These are phyloP conservation scores for Boletellus sp. DNA, from an alignment of 768 basidiomycete genomes.

Conservation along the genomic window DNA sequence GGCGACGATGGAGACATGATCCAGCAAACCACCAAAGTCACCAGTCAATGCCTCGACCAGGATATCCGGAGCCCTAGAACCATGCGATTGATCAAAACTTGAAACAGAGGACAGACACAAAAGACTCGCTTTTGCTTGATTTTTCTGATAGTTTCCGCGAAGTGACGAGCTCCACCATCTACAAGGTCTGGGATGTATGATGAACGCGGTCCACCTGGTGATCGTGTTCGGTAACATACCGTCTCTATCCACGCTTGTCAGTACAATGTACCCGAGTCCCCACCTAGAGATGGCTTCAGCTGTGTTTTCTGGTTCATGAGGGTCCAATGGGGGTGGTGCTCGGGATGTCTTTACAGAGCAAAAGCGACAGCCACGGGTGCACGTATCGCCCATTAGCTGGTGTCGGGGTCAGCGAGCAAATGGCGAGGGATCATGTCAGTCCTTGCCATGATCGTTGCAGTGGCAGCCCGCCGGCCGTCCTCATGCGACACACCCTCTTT, in stretches of 20 bases:
- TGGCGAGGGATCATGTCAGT: not conserved
- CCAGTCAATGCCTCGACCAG: constrained; percentile 95
- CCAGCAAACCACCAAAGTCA: constrained; percentile 81
- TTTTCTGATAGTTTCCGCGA: constrained; percentile 91
- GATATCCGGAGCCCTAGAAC: constrained; percentile 81
- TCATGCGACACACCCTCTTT: constrained; percentile 59
- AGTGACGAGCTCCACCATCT: constrained; percentile 91
- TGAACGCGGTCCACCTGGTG: not conserved
- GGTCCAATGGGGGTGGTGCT: constrained; percentile 84
- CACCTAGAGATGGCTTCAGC: constrained; percentile 97
- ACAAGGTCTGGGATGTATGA: constrained; percentile 61
- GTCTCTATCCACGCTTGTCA: constrained; percentile 96
- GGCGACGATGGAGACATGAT: constrained; percentile 78
- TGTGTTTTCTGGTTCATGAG: constrained; percentile 96
- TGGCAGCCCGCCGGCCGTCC: constrained; percentile 79
- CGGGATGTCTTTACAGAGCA: constrained; percentile 95
- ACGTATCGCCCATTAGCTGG: constrained; percentile 98
- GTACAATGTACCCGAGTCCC: constrained; percentile 96
- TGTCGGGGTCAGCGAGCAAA: constrained; percentile 5
- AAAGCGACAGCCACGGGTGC: constrained; percentile 95
- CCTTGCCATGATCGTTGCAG: constrained; percentile 96
- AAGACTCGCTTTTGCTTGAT: constrained; percentile 86
- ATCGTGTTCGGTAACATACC: constrained; percentile 47
- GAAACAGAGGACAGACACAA: constrained; percentile 14
- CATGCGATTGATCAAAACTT: not conserved